Evolutionary conservation across 2,329 filamentous ascomycete species (phyloP).

Genomic region (Ceratocystis lukuohia): DNA sequence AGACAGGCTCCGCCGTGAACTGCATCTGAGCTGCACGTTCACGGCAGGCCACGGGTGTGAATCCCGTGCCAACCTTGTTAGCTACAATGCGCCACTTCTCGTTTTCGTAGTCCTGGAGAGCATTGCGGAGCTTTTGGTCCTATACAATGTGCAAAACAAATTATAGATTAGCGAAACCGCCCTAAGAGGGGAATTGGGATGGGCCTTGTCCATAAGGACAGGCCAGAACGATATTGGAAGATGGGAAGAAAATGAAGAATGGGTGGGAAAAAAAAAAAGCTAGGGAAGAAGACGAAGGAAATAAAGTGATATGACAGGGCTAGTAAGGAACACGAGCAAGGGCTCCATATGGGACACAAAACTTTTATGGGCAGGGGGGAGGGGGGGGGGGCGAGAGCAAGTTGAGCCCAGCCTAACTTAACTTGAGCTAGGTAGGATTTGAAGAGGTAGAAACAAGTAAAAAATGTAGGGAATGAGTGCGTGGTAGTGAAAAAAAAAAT

Average conservation of each 20-base stretch:
- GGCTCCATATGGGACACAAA: background rate
- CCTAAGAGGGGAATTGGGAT: background rate
- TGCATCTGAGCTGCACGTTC: slow-evolving; percentile 59
- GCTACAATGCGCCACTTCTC: slow-evolving; percentile 89
- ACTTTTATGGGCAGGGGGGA: background rate
- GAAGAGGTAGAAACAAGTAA: background rate
- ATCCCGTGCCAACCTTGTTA: slow-evolving; percentile 79
- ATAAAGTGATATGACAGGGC: slow-evolving; percentile 1
- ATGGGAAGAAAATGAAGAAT: background rate
- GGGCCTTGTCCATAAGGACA: background rate
- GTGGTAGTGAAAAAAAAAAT: background rate
- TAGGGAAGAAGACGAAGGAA: background rate
- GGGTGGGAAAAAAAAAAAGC: background rate
- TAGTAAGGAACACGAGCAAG: background rate
- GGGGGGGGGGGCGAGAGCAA: background rate
- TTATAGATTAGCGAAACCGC: background rate
- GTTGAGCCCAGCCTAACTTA: slow-evolving; percentile 1
- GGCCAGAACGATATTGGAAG: background rate
- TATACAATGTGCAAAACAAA: slow-evolving; percentile 27
- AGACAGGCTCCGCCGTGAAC: slow-evolving; percentile 29
- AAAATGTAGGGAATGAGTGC: too few relatives aligned
- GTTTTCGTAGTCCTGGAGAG: slow-evolving; percentile 73
- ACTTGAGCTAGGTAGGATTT: background rate
- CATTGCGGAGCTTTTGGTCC: slow-evolving; percentile 64
- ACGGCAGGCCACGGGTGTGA: slow-evolving; percentile 74